These are phyloP conservation scores for Vachellia pachyceras DNA, from an alignment of 306 rosid genomes.

Conservation along the genomic window DNA sequence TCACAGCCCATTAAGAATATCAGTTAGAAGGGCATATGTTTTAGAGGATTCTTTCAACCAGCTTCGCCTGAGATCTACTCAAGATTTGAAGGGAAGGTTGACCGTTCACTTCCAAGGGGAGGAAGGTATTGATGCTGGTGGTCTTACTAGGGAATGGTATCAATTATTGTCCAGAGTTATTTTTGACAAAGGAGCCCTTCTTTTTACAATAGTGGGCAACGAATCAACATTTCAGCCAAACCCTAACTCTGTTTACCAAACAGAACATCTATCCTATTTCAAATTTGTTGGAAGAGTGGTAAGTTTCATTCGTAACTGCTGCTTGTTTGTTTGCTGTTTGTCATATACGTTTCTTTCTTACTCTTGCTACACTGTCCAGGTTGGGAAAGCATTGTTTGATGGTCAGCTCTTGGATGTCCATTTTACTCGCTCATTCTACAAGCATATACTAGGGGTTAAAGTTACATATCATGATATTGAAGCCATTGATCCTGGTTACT, in stretches of 20 bases:
- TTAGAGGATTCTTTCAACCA: conserved; percentile 98
- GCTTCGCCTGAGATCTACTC: conserved; percentile 87
- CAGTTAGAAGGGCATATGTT: conserved; percentile 96
- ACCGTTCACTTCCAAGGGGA: conserved; percentile 99
- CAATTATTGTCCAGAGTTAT: conserved; percentile 95
- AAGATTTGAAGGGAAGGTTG: conserved; percentile 94
- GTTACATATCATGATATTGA: conserved; percentile 99
- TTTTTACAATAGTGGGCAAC: conserved; percentile 97
- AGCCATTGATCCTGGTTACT: conserved; percentile 98
- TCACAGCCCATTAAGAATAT: conserved; percentile 91
- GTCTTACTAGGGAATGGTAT: conserved; percentile 99
- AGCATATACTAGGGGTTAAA: conserved; percentile 92
- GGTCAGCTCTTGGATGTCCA: conserved; percentile 99
- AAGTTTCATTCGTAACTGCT: conserved; percentile 47
- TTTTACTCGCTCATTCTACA: conserved; percentile 99
- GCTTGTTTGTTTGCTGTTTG: conserved; percentile 25
- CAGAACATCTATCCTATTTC: conserved; percentile 98
- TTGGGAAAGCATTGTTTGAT: conserved; percentile 97
- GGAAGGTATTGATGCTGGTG: conserved; percentile 99
- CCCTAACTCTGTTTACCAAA: conserved; percentile 97
- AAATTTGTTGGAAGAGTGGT: conserved; percentile 99
- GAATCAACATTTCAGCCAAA: conserved; percentile 99
- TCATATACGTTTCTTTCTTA: conserved; percentile 39
- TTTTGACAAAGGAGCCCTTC: conserved; percentile 96
- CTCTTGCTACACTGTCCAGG: conserved; percentile 57